Percentiles rank a stretch among this genome's conserved stretches.
Evolutionary conservation across 345 rosid species (phyloP).

Genomic region (Mallotus nudiflorus): DNA sequence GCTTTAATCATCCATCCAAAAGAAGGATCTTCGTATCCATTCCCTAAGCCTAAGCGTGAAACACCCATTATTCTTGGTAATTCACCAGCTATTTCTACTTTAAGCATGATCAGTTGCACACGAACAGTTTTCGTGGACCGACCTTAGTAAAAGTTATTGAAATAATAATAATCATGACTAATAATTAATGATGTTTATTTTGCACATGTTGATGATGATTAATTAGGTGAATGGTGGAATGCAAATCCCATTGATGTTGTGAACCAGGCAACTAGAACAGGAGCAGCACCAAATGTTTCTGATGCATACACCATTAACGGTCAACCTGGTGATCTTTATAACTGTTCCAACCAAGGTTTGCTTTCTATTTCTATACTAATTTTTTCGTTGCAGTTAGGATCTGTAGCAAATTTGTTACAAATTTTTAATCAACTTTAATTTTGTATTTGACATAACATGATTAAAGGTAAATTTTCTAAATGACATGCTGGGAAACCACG

Average conservation of each 20-base stretch:
- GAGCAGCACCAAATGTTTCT: conserved; percentile 29
- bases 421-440: not conserved
- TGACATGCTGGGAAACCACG: not conserved
- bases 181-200: too few species aligned
- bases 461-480: not conserved
- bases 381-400: too few species aligned
- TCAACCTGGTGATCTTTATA: conserved; percentile 38
- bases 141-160: too few species aligned
- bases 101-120: too few species aligned
- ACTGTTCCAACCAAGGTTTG: conserved; percentile 27
- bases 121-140: too few species aligned
- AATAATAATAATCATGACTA: too few species aligned
- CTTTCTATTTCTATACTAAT: not conserved
- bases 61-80: conserved; percentile 74
- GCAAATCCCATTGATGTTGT: conserved; percentile 25
- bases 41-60: conserved; percentile 67
- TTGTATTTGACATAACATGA: not conserved
- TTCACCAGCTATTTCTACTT: too few species aligned
- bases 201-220: not conserved
- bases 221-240: conserved; percentile 30
- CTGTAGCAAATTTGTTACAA: too few species aligned
- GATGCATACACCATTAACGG: conserved; percentile 35
- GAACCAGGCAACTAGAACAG: conserved; percentile 22
- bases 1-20: conserved; percentile 69
- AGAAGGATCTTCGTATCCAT: conserved; percentile 66